Percentiles rank a stretch among this genome's conserved stretches.
Conservation (phyloP, 805 yeast genomes). For the Teunomyces lycoperdinae region DNA sequence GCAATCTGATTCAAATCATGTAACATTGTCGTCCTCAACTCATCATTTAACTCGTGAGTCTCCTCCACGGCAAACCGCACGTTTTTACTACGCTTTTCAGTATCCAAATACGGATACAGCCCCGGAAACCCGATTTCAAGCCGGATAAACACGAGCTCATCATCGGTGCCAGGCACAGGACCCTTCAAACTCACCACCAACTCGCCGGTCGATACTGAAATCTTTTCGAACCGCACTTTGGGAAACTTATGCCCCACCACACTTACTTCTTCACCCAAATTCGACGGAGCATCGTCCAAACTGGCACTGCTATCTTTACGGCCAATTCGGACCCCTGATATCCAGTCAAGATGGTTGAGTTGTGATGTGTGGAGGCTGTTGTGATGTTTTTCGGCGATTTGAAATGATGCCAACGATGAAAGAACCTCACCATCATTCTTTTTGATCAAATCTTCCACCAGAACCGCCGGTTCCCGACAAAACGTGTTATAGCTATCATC, state of each 20-base stretch:
- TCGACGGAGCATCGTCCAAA: slow-evolving; percentile 43
- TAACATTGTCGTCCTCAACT: slow-evolving; percentile 50
- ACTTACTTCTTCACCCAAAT: slow-evolving; percentile 89
- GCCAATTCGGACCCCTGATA: slow-evolving; percentile 85
- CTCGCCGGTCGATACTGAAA: slow-evolving; percentile 83
- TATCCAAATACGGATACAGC: slow-evolving; percentile 64
- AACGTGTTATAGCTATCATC: slow-evolving; percentile 29
- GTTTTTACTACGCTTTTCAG: slow-evolving; percentile 17
- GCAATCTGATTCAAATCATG: slow-evolving; percentile 54
- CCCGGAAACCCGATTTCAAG: slow-evolving; percentile 69
- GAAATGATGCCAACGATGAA: slow-evolving; percentile 35
- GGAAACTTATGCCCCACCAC: slow-evolving; percentile 87
- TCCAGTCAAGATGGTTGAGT: slow-evolving; percentile 80
- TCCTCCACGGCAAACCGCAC: slow-evolving; percentile 64
- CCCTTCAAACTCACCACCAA: slow-evolving; percentile 78
- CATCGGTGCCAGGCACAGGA: slow-evolving; percentile 23
- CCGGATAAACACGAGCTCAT: slow-evolving; percentile 58
- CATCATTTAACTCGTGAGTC: slow-evolving; percentile 61
- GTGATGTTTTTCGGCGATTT: slow-evolving; percentile 35
- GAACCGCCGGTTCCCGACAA: slow-evolving; percentile 35
- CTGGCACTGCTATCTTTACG: slow-evolving; percentile 22
- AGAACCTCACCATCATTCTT: slow-evolving; percentile 33
- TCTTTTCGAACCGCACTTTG: slow-evolving; percentile 78
- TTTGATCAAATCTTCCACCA: slow-evolving; percentile 30
- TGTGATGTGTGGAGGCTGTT: slow-evolving; percentile 33